Conservation (phyloP, 2,329 filamentous ascomycete species). For the Clonostachys chloroleuca region DNA sequence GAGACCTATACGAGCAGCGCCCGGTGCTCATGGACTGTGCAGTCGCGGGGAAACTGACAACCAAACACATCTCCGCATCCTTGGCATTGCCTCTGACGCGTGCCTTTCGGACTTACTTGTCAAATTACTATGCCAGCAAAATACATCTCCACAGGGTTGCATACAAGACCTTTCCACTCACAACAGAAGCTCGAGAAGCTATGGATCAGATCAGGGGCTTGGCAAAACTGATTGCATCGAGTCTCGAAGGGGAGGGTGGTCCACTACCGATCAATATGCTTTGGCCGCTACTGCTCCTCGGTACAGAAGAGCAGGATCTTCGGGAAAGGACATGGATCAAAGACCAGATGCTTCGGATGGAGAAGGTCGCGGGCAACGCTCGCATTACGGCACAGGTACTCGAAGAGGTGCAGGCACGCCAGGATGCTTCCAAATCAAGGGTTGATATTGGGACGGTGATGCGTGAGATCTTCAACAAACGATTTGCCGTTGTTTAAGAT, state of each 20-base stretch:
- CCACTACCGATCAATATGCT: slow-evolving; percentile 48
- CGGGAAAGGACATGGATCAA: slow-evolving; percentile 46
- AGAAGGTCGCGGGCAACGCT: slow-evolving; percentile 36
- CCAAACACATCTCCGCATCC: slow-evolving; percentile 40
- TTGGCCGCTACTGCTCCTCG: slow-evolving; percentile 53
- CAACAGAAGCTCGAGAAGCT: slow-evolving; percentile 40
- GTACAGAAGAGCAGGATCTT: slow-evolving; percentile 45
- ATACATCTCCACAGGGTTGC: slow-evolving; percentile 53
- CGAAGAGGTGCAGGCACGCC: slow-evolving; percentile 36
- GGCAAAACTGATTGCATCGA: slow-evolving; percentile 32
- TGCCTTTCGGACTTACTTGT: slow-evolving; percentile 49
- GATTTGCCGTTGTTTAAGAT: slow-evolving; percentile 45
- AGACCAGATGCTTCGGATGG: slow-evolving; percentile 40
- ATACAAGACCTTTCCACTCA: slow-evolving; percentile 47
- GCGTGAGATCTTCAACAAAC: slow-evolving; percentile 43
- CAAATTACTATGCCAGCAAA: slow-evolving; percentile 51
- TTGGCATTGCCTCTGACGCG: slow-evolving; percentile 45
- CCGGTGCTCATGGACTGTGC: slow-evolving; percentile 53
- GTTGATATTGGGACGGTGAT: slow-evolving; percentile 40
- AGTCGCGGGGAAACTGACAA: slow-evolving; percentile 42
- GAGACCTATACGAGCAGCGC: slow-evolving; percentile 42
- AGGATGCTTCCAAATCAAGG: slow-evolving; percentile 29
- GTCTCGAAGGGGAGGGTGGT: slow-evolving; percentile 34
- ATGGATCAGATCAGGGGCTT: slow-evolving; percentile 43
- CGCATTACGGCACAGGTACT: slow-evolving; percentile 39